Conservation (phyloP, 2,329 filamentous ascomycete genomes). For the Ascochyta fabae region DNA sequence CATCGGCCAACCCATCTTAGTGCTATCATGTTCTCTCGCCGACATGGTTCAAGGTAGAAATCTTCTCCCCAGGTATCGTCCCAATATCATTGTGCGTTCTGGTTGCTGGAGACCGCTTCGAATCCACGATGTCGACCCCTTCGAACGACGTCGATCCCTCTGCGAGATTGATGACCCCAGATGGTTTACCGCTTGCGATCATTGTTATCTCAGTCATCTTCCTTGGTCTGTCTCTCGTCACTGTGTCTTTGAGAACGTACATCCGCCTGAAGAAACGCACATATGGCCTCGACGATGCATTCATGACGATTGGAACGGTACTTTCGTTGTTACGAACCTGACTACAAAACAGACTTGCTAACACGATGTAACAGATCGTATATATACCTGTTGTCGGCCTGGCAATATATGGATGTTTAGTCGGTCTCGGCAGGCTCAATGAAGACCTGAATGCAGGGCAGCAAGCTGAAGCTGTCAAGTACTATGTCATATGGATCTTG, state of each 20-base stretch:
- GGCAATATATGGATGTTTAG: slow-evolving; percentile 16
- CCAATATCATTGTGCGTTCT: neutral
- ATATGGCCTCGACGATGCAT: slow-evolving; percentile 21
- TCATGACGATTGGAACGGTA: slow-evolving; percentile 22
- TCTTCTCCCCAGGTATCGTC: no score
- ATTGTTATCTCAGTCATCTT: slow-evolving; percentile 18
- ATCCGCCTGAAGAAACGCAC: slow-evolving; percentile 19
- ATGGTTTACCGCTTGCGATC: slow-evolving; percentile 24
- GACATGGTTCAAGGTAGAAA: neutral
- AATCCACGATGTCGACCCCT: neutral
- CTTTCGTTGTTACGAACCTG: neutral
- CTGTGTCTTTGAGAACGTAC: slow-evolving; percentile 22
- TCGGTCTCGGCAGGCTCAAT: slow-evolving; percentile 22
- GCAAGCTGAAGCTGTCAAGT: slow-evolving; percentile 21
- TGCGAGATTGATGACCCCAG: slow-evolving; percentile 11
- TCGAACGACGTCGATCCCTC: slow-evolving; percentile 9
- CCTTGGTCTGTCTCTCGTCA: slow-evolving; percentile 16
- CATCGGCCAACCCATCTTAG: neutral
- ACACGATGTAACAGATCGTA: slow-evolving; percentile 3
- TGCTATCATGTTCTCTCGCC: neutral
- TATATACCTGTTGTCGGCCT: slow-evolving; percentile 18
- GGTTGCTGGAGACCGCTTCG: neutral
- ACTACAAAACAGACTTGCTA: neutral
- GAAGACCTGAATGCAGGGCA: slow-evolving; percentile 24
- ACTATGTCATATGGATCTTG: slow-evolving; percentile 32